Evolutionary conservation across 352 stramenopile species (phyloP).

Genomic region (Globisporangium perplexum): DNA sequence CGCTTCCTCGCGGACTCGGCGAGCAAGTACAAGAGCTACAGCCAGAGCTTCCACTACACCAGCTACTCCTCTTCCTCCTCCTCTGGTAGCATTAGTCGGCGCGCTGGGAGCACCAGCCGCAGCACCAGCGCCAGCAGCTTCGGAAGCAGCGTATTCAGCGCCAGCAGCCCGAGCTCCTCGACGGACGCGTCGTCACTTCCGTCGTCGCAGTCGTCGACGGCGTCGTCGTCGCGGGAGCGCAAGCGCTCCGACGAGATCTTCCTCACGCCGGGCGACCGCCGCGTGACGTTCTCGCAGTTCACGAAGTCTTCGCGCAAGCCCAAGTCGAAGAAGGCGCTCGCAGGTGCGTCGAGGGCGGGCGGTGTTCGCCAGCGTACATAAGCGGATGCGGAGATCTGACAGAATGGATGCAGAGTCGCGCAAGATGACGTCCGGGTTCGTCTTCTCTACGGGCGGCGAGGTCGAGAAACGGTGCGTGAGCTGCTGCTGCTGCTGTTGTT

Average conservation of each 20-base stretch:
- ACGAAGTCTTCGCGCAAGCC: constrained; percentile 25
- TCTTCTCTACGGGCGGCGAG: constrained; percentile 14
- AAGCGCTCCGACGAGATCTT: constrained; percentile 25
- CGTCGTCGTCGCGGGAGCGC: constrained; percentile 12
- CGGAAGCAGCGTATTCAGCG: constrained; percentile 2
- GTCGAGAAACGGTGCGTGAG: constrained; percentile 8
- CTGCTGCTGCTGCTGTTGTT: too few relatives aligned
- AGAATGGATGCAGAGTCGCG: constrained; percentile 5
- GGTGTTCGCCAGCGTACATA: too few relatives aligned
- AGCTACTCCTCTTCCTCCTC: constrained; percentile 7
- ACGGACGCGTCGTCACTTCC: constrained; percentile 1
- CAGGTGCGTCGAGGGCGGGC: constrained; percentile 2
- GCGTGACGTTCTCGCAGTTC: constrained; percentile 77
- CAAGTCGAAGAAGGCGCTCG: constrained; percentile 9
- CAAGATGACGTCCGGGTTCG: constrained; percentile 16
- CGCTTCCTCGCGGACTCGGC: constrained; percentile 19
- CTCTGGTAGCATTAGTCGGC: constrained; percentile 2
- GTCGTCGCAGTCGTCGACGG: constrained; percentile 5
- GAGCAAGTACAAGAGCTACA: constrained; percentile 19
- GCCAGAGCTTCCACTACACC: constrained; percentile 16
- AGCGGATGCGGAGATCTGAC: not conserved
- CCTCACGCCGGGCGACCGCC: constrained; percentile 24
- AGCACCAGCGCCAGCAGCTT: constrained; percentile 1
- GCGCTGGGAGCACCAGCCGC: not conserved
- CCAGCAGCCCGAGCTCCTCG: constrained; percentile 6